Base-by-base conservation (phyloP, 2,329 filamentous ascomycete species). In the Xylariomycetidae sp. region DNA sequence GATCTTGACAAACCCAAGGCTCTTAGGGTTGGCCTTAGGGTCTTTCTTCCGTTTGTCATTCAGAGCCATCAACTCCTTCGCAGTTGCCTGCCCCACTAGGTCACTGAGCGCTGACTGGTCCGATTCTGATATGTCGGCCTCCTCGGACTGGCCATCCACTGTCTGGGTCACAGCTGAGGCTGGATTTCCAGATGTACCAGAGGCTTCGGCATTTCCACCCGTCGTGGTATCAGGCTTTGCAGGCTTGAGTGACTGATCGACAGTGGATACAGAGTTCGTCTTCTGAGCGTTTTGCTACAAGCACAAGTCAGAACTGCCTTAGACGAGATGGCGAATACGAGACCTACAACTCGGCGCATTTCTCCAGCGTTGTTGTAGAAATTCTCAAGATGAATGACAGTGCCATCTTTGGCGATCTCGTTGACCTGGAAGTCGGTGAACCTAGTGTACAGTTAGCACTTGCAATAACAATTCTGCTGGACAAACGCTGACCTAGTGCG, bases 351-450 rank as follows among this genome's bases (percentile, higher is more conserved):
- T 8, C 8, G 20, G n/a, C 37, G 62, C 54, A 15, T 31, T 31
- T 47, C 37, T 36, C 42, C 43, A 6, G 46, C 19, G 27, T 59
- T 57, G 6, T 51, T 50, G 34, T 57, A 59, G 13, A 72, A 58
- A 33, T 67, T 72, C 37, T 60, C 68, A 30, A 95, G 65, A 57
- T 90, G 86, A 32, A 92, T 58, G 10, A 94, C 85, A 34, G 78
- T 62, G 12, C 88, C 88, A 51, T 82, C 75, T 19, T 80, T 78
- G 14, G 74, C 65, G 42, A 95, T 90, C 59, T 95, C 89, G 53
- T 94, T 89, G 48, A 95, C 89, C 47, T 92, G 68, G 50, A 95
- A 95, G 57, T 95, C 89, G 4, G 88, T 90, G 59, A 89, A 95
- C 46, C 86, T 77, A 29, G 25, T 16, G 5, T 32, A 5, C 7